Evolutionary conservation across 352 stramenopile genomes (phyloP), one percentile per base, ranked within the genome.

Genomic region (Pythium periplocum): DNA sequence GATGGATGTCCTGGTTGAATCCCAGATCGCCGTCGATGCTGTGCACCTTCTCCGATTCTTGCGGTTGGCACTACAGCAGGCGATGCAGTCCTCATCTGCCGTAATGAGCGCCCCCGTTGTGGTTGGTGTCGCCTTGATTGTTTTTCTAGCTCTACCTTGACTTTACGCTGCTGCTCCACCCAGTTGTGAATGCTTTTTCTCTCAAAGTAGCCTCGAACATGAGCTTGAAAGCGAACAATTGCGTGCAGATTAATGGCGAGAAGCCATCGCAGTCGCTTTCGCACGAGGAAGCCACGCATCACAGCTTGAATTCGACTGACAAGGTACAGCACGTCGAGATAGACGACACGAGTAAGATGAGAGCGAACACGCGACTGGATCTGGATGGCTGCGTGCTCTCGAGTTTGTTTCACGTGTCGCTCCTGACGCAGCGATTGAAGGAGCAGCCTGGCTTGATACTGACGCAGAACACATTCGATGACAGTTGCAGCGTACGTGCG

Each of bases 271-370:
- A 87, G 54, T 0, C 81, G 68, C 42, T 69, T 73, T 6, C 83
- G 76, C 4, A 84, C 69, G 30, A 92, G 62, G 45, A 69, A 86
- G 4, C 79, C 81, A 7, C 83, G 79, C n/a, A 76, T 77, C 1
- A 68, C 66, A 1, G 79, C 79, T 55, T 92, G 83, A 37, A 94
- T 89, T 8, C 82, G 78, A n/a, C 73, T 81, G 41, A 92, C 75
- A 41, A 87, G 61, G 50, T 87, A 87, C n/a, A 91, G 59, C 6
- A 92, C 75, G 48, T 92, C 79, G 37, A 90, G 62, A 50, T 89
- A 94, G 40, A 89, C 87, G n/a, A 87, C 61, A 6, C 81, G 72
- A 7, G 79, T 88, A 53, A 90, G 68, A 43, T 78, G 85, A 10
- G 59, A 61, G 6, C 75, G 74, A 4, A 53, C 60, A 32, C 75